Conservation (phyloP, 2,329 filamentous ascomycete genomes). For the Exophiala spinifera region DNA sequence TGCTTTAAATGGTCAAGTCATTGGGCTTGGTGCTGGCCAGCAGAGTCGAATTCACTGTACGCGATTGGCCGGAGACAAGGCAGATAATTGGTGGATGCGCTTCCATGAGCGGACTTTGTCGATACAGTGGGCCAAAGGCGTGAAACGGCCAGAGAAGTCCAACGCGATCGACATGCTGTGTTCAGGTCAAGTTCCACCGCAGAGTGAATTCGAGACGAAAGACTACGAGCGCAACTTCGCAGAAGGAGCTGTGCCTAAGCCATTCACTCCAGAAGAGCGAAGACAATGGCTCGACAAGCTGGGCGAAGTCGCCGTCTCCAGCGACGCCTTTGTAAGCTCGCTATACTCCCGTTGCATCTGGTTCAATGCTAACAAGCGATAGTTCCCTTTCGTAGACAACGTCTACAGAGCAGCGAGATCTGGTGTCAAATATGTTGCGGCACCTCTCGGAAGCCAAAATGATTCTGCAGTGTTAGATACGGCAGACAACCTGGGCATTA, state of each 20-base stretch:
- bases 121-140: conserved; percentile 96
- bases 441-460: conserved; percentile 71
- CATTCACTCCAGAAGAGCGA: conserved; percentile 81
- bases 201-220: conserved; percentile 76
- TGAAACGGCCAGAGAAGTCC: conserved; percentile 94
- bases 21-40: conserved; percentile 92
- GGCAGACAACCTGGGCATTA: conserved; percentile 86
- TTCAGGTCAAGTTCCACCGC: conserved; percentile 76
- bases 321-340: conserved; percentile 86
- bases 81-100: conserved; percentile 99
- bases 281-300: conserved; percentile 82
- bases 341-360: not conserved
- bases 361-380: conserved; percentile 10
- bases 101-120: conserved; percentile 86
- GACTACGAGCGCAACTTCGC: conserved; percentile 89
- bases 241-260: conserved; percentile 64
- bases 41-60: conserved; percentile 99
- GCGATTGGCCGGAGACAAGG: conserved; percentile 93
- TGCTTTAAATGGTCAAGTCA: conserved; percentile 85
- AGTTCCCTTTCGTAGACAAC: conserved; percentile 99
- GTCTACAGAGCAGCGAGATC: conserved; percentile 86
- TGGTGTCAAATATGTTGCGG: conserved; percentile 93
- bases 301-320: conserved; percentile 72
- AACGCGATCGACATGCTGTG: conserved; percentile 96
- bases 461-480: conserved; percentile 63